Conservation (phyloP, 441 rosid species). For the Populus tomentosa region DNA sequence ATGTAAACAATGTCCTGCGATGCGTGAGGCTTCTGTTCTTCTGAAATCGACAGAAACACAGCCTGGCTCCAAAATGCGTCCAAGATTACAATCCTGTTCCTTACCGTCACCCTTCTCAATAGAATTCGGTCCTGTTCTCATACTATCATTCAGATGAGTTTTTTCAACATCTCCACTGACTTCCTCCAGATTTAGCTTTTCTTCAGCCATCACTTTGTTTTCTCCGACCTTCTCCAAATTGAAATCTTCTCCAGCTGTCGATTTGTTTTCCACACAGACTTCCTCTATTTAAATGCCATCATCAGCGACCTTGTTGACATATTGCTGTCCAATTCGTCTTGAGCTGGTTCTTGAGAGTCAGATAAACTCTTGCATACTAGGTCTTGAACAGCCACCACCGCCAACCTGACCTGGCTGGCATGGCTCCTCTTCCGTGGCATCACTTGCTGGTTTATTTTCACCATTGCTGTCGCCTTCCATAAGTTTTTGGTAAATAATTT, state of each 20-base stretch:
- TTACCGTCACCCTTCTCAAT: slow-evolving; percentile 23
- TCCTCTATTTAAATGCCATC: no score
- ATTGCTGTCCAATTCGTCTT: slow-evolving; percentile 11
- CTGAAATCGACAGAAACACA: slow-evolving; percentile 67
- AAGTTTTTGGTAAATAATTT: slow-evolving; percentile 12
- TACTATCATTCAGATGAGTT: slow-evolving; percentile 16
- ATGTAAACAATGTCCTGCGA: slow-evolving; percentile 71
- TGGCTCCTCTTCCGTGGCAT: slow-evolving; percentile 25
- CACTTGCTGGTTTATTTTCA: slow-evolving; percentile 26
- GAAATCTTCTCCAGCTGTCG: no score
- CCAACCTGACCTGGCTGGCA: slow-evolving; percentile 18
- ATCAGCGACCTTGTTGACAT: no score
- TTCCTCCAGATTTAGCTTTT: slow-evolving; percentile 21
- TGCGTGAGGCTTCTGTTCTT: slow-evolving; percentile 66
- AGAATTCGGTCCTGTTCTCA: slow-evolving; percentile 23
- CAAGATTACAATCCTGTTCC: slow-evolving; percentile 25
- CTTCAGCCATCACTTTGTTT: slow-evolving; percentile 14
- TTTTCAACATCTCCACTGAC: slow-evolving; percentile 22
- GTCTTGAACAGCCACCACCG: slow-evolving; percentile 12
- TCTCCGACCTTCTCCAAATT: slow-evolving; percentile 5
- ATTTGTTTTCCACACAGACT: no score
- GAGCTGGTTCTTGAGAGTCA: slow-evolving; percentile 17
- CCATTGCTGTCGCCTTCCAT: slow-evolving; percentile 15
- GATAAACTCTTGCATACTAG: slow-evolving; percentile 3
- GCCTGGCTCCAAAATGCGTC: slow-evolving; percentile 55